Conservation (phyloP, 2,329 filamentous ascomycete species). For the Oidium heveae region DNA sequence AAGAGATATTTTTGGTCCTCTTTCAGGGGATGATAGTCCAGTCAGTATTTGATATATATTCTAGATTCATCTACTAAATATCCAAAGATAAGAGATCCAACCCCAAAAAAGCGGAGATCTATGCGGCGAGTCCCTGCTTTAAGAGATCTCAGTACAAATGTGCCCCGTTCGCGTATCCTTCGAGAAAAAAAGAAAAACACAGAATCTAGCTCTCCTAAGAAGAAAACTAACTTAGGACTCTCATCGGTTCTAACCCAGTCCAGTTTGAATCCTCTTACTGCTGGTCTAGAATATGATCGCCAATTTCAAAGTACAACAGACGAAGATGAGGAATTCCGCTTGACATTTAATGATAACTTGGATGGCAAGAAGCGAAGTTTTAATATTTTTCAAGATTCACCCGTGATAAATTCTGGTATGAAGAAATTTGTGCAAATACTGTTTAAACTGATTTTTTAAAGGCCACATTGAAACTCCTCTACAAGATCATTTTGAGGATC, state of each 20-base stretch:
- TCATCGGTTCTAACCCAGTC: constrained; percentile 4
- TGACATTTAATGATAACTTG: constrained; percentile 9
- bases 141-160: constrained; percentile 8
- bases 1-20: constrained; percentile 33
- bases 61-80: constrained; percentile 2
- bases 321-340: constrained; percentile 12
- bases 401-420: constrained; percentile 11
- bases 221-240: constrained; percentile 1
- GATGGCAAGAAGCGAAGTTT: constrained; percentile 10
- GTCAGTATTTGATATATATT: constrained; percentile 17
- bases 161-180: constrained; percentile 6
- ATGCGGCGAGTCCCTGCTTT: constrained; percentile 7
- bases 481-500: constrained; percentile 9
- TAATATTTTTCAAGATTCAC: constrained; percentile 11
- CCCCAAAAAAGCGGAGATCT: constrained; percentile 11
- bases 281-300: constrained; percentile 2
- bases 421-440: not conserved
- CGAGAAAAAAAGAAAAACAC: constrained; percentile 6
- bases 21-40: constrained; percentile 25
- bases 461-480: constrained; percentile 12
- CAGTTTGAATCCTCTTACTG: constrained; percentile 8
- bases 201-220: constrained; percentile 3
- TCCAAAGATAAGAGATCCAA: constrained; percentile 5
- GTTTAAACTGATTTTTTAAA: constrained; percentile 1
- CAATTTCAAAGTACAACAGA: constrained; percentile 9